Evolutionary conservation across 2,329 filamentous ascomycete genomes (phyloP).

Genomic region (Pestalotiopsis sp.): DNA sequence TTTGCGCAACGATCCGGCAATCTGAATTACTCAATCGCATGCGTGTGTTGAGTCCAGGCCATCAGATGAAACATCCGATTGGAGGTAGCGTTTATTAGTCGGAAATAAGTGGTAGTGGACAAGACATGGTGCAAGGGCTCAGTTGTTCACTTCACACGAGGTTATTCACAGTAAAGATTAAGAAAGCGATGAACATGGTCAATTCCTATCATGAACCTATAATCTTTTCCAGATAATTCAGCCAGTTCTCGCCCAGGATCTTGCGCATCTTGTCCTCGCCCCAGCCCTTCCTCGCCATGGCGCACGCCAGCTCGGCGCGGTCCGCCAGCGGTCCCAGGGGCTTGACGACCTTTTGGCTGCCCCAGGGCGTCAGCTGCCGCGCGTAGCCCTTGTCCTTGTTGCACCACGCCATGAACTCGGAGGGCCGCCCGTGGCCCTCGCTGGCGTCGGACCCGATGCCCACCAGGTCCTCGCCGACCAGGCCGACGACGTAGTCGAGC

Average conservation of each 20-base stretch:
- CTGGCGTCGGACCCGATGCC: slow-evolving; percentile 40
- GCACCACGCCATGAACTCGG: slow-evolving; percentile 42
- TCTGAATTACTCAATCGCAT: no score
- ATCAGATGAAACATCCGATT: no score
- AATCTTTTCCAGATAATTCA: slow-evolving; percentile 39
- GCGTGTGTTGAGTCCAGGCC: no score
- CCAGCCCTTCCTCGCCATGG: slow-evolving; percentile 41
- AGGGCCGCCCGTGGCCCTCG: slow-evolving; percentile 39
- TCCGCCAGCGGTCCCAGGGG: slow-evolving; percentile 38
- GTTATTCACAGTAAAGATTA: not conserved
- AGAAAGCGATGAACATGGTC: no score
- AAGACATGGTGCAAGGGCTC: no score
- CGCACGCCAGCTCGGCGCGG: slow-evolving; percentile 33
- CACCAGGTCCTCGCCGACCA: slow-evolving; percentile 38
- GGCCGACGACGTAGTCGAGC: slow-evolving; percentile 37
- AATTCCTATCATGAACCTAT: slow-evolving; percentile 16
- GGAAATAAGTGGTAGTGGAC: no score
- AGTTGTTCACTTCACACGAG: no score
- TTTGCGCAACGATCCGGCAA: no score
- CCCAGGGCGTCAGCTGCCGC: slow-evolving; percentile 39
- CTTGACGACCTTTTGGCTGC: slow-evolving; percentile 41
- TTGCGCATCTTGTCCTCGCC: slow-evolving; percentile 38
- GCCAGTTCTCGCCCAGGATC: slow-evolving; percentile 41
- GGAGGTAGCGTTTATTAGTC: no score
- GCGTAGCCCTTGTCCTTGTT: slow-evolving; percentile 44